Evolutionary conservation across 192 early-diverging fungal species (phyloP), one percentile per base, ranked within the genome.

Genomic region (Thamnidium elegans): DNA sequence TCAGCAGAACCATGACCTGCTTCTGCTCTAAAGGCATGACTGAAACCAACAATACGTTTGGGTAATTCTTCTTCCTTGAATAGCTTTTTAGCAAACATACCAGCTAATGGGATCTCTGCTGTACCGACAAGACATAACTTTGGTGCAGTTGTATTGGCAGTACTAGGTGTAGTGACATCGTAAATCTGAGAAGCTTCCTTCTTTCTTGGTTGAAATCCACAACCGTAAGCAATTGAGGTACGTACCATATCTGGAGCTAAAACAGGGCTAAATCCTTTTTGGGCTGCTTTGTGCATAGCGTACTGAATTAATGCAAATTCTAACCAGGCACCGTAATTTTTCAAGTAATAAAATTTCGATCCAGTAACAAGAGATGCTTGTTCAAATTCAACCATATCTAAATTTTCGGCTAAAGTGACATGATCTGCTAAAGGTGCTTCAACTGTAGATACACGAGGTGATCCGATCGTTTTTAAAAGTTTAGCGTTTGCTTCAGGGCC

Each of bases 41-140:
- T 90, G 26, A 93, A 83, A 1, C 89, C 95, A 17, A 92, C 95
- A 55, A 88, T 63, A 30, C 84, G 82, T 46, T 84, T 75, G 0
- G 95, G 94, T 26, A 94, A 71, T n/a, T 79, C 72, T n/a, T 42
- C 65, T 42, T 76, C 68, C 1, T 77, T 64, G 23, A 95, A 55
- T 3, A 88, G 77, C 63, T 84, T 85, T 58, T 88, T 80, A 42
- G 86, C 78, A 72, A 87, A 84, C 87, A 92, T 89, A 1, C 90
- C 95, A 7, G 92, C 92, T 43, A 97, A 74, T 4, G 95, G 91
- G 65, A 97, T 90, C 73, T 97, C 95, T 1, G 94, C 92, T 14
- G 95, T 97, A 3, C 90, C 94, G 0, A 92, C 79, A 31, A 97
- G 72, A 63, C 88, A 91, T 44, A 93, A 66, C 48, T 84, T 75